Evolutionary conservation across 371 early-diverging fungal species (phyloP), one percentile per base, ranked within the genome.

Genomic region (Apophysomyces ossiformis): DNA sequence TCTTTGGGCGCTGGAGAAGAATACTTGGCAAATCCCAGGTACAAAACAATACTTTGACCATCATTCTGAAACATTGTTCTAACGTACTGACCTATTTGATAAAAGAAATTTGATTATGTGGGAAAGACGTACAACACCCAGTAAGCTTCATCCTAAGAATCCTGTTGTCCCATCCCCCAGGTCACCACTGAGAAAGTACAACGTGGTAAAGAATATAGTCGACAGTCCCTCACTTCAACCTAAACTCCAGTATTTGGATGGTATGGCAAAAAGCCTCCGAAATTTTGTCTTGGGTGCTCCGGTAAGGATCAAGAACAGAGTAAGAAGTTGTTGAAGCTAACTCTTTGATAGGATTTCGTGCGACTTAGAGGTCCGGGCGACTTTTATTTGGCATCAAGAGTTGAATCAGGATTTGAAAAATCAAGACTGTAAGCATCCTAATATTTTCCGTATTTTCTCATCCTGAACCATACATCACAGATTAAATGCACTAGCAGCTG

Each of bases 1-100:
- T 85, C 88, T 15, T 75, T 93, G 59, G 75, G 81, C 6, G 84
- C 87, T 18, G 87, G 84, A 11, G 92, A 93, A 68, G 87, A 87
- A 69, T 92, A 90, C 65, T 70, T 88, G 45, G 91, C 90, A 9
- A 90, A 90, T 68, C 91, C 93, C 38, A 81, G 88, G 76, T 87
- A 79, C 5, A 47, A 59, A 43, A 57, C 26, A 41, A 37, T 11
- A 2, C 18, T 13, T 11, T 12, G 44, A 4, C 36, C 32, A 5
- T 45, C 7, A 15, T n/a, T 18, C 16, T 2, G 3, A 26, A 26
- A 3, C 32, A 26, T 1, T 26, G 3, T 26, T 26, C 32, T 26
- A 3, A 45, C 8, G 13, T 12, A 13, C 46, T 45, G 46, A 45
- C 58, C 1, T 37, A 4, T 5, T 37, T 18, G 4, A 7, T 26